Evolutionary conservation across 2,329 filamentous ascomycete species (phyloP), one percentile per base, ranked within the genome.

Genomic region (Penicillium paneum): DNA sequence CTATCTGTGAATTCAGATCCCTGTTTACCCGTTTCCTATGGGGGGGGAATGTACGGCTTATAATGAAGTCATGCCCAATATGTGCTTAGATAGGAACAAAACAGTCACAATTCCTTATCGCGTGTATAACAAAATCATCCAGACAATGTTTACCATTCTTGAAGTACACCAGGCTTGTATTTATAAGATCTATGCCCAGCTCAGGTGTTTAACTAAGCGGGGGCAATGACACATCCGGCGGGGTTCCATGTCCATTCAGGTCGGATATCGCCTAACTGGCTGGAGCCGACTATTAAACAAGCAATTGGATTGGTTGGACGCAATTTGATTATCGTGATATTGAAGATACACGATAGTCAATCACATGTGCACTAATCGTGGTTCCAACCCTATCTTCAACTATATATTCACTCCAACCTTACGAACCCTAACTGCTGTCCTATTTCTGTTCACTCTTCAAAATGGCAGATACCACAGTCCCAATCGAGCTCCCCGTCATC

Each of bases 401-500:
- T 42, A 24, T 43, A 24, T 43, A 49, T 24, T 17, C n/a, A 34
- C 12, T 21, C 13, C 21, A 26, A 48, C 11, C 15, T 32, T 28
- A n/a, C 5, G 2, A 38, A 31, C n/a, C 35, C 35, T 29, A 28
- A n/a, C n/a, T 31, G 29, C 24, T n/a, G 35, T 13, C 8, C 13
- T 8, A 21, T 24, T 31, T 13, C 8, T 31, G 31, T n/a, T 7
- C 8, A 42, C n/a, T n/a, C 39, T 17, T 10, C 48, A 60, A 59
- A 36, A 68, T 69, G 66, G 32, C 63, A 17, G 62, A 67, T 29
- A 45, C 56, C 24, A 54, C 60, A 28, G 42, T 64, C 8, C 64
- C 69, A 36, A 72, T 76, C 43, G 60, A 73, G 19, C 91, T 97
- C 36, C 91, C 93, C 21, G 78, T 97, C 49, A 90, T 97, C 64